Percentiles rank a stretch among this genome's conserved stretches.
Conservation (phyloP, 169 alveolate species). For the Cryptosporidium muris region DNA sequence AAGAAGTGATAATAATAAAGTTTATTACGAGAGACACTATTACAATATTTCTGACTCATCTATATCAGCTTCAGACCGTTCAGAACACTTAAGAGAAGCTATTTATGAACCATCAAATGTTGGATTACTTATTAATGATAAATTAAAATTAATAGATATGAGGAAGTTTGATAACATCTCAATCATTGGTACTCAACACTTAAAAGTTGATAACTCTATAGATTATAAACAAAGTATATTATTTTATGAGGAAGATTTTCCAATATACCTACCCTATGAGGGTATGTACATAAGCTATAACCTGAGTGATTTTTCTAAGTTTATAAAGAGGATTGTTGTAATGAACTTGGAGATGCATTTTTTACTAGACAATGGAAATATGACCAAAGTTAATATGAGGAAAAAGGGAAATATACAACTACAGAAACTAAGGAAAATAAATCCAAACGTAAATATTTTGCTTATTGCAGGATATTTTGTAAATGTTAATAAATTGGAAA, state of each 20-base stretch:
- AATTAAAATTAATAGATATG: neutral
- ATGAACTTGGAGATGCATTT: slow-evolving; percentile 65
- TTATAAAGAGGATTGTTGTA: slow-evolving; percentile 54
- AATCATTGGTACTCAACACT: slow-evolving; percentile 15
- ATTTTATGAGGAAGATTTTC: neutral
- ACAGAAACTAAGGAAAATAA: neutral
- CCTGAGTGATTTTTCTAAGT: slow-evolving; percentile 31
- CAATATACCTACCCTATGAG: slow-evolving; percentile 20
- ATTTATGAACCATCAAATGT: slow-evolving; percentile 34
- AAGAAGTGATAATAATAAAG: neutral
- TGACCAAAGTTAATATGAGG: neutral
- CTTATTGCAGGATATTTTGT: slow-evolving; percentile 51
- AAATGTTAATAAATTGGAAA: neutral
- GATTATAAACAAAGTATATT: neutral
- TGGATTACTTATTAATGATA: slow-evolving; percentile 18
- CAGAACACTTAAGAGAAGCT: slow-evolving; percentile 54
- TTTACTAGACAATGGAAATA: slow-evolving; percentile 2
- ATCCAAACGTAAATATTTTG: slow-evolving; percentile 26
- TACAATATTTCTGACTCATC: slow-evolving; percentile 16
- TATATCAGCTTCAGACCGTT: slow-evolving; percentile 41
- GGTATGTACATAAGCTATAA: slow-evolving; percentile 42
- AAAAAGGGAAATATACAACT: neutral
- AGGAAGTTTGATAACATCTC: neutral
- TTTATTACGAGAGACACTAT: neutral
- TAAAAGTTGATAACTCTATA: neutral